These are phyloP conservation scores for Pseudoturritis turrita DNA, from an alignment of 345 rosid genomes.

Conservation along the genomic window DNA sequence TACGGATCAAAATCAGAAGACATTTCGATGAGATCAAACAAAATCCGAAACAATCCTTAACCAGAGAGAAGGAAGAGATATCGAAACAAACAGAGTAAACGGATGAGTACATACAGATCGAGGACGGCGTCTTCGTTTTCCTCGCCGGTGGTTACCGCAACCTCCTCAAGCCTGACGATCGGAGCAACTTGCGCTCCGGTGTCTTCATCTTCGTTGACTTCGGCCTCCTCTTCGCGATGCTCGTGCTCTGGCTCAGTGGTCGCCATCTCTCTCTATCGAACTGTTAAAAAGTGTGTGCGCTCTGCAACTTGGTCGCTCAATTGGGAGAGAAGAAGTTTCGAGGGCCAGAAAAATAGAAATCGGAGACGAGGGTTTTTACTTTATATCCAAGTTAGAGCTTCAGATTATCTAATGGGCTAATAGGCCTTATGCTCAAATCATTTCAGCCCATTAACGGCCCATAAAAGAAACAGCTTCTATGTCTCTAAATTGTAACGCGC, in stretches of 20 bases:
- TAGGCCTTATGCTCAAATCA: neutral
- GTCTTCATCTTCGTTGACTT: conserved; percentile 76
- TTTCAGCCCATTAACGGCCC: no score
- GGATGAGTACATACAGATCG: conserved; percentile 52
- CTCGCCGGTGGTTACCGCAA: conserved; percentile 79
- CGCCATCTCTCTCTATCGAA: conserved; percentile 37
- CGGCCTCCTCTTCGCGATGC: conserved; percentile 57
- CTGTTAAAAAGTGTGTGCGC: neutral
- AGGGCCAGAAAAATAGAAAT: neutral
- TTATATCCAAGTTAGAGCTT: conserved; percentile 5
- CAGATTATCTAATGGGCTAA: neutral
- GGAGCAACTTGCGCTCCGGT: conserved; percentile 94
- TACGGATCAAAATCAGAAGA: conserved; percentile 1
- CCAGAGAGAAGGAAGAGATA: neutral
- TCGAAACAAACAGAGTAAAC: neutral
- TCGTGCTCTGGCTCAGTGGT: conserved; percentile 46
- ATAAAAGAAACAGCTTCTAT: no score
- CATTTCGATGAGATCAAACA: neutral
- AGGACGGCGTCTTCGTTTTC: conserved; percentile 73
- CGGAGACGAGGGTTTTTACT: neutral
- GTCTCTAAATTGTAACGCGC: no score
- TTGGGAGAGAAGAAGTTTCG: conserved; percentile 25
- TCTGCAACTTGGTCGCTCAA: neutral
- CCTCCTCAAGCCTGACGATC: conserved; percentile 76
- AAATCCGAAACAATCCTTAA: neutral